These are phyloP conservation scores for Debaryomyces subglobosus DNA, from an alignment of 1,139 yeast species.

Conservation along the genomic window DNA sequence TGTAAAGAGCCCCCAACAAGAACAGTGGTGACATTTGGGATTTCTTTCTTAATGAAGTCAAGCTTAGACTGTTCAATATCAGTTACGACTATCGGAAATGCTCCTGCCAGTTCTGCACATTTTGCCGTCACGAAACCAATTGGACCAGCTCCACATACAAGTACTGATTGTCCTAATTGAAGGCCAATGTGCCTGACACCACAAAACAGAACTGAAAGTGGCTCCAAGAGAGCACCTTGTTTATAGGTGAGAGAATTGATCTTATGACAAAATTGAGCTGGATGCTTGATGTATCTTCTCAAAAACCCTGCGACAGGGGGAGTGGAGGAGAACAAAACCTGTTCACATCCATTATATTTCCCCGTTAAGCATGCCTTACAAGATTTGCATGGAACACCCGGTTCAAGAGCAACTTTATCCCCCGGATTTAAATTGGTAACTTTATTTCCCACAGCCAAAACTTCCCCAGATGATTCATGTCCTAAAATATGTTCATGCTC, in stretches of 20 bases:
- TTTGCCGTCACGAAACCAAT: slow-evolving; percentile 29
- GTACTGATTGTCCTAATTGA: slow-evolving; percentile 24
- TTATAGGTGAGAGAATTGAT: slow-evolving; percentile 24
- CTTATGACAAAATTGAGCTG: slow-evolving; percentile 23
- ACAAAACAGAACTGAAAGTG: slow-evolving; percentile 29
- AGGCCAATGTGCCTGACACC: slow-evolving; percentile 25
- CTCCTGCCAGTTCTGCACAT: slow-evolving; percentile 27
- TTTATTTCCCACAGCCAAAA: slow-evolving; percentile 24
- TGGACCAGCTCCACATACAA: slow-evolving; percentile 32
- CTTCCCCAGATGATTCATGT: slow-evolving; percentile 30
- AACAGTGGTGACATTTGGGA: slow-evolving; percentile 29
- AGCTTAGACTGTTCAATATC: slow-evolving; percentile 27
- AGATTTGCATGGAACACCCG: slow-evolving; percentile 29
- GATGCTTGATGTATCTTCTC: slow-evolving; percentile 26
- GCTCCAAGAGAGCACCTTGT: slow-evolving; percentile 32
- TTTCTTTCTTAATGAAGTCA: slow-evolving; percentile 29
- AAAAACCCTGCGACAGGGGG: slow-evolving; percentile 29
- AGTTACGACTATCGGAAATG: slow-evolving; percentile 27
- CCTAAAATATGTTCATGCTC: slow-evolving; percentile 25
- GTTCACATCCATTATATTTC: slow-evolving; percentile 27
- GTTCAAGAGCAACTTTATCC: slow-evolving; percentile 32
- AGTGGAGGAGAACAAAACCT: slow-evolving; percentile 26
- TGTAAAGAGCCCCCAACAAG: slow-evolving; percentile 25
- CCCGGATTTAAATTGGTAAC: slow-evolving; percentile 25
- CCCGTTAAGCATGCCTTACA: slow-evolving; percentile 33